A percentile compares a stretch with the other conserved stretches of the same genome.
Evolutionary conservation across 352 stramenopile genomes (phyloP).

Genomic region (Phytophthora ramorum): DNA sequence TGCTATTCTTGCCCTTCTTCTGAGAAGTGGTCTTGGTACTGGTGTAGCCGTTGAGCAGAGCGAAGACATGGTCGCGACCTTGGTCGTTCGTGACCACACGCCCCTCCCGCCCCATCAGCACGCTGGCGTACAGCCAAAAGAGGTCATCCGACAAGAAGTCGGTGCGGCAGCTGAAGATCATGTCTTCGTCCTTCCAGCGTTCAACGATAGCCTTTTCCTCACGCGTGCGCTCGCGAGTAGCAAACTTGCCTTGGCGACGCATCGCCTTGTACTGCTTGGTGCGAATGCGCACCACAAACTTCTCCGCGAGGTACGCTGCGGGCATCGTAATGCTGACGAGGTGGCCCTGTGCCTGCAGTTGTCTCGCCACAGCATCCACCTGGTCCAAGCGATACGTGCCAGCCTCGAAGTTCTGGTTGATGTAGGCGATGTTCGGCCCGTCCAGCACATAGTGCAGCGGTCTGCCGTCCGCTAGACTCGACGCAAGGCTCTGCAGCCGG

Average conservation of each 20-base stretch:
- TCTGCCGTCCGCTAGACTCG: slow-evolving; percentile 24
- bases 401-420: slow-evolving; percentile 95
- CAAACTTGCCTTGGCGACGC: slow-evolving; percentile 58
- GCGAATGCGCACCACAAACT: slow-evolving; percentile 66
- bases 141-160: slow-evolving; percentile 94
- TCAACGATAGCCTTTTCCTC: slow-evolving; percentile 70
- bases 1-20: slow-evolving; percentile 29
- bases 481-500: slow-evolving; percentile 33
- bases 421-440: slow-evolving; percentile 98
- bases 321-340: slow-evolving; percentile 84
- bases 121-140: slow-evolving; percentile 97
- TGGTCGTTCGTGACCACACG: slow-evolving; percentile 97
- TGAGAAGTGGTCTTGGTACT: slow-evolving; percentile 21
- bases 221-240: slow-evolving; percentile 50
- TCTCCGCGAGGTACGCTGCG: slow-evolving; percentile 65
- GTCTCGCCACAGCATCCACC: slow-evolving; percentile 91
- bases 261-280: slow-evolving; percentile 55
- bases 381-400: slow-evolving; percentile 95
- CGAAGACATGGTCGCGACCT: slow-evolving; percentile 95
- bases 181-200: slow-evolving; percentile 69
- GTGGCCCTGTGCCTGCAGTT: slow-evolving; percentile 85
- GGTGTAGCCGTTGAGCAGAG: slow-evolving; percentile 56
- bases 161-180: slow-evolving; percentile 92
- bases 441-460: slow-evolving; percentile 92
- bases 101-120: slow-evolving; percentile 64